These are phyloP conservation scores for Penicillium sumatraense DNA, from an alignment of 2,329 filamentous ascomycete species.

Conservation along the genomic window DNA sequence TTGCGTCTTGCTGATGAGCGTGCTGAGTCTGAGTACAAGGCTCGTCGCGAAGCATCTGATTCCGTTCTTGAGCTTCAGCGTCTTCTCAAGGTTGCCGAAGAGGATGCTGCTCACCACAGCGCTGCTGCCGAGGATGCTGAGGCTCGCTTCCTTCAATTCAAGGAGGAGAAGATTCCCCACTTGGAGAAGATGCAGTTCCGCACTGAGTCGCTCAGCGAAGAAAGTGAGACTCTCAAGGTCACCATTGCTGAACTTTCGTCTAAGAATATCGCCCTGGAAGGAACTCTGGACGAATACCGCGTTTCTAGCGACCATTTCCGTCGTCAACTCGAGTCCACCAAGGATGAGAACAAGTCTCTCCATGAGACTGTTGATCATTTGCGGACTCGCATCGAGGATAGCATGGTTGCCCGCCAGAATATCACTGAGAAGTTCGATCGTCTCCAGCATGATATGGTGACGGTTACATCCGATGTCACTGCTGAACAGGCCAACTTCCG, in stretches of 20 bases:
- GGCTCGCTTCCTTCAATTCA: conserved; percentile 64
- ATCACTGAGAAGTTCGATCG: conserved; percentile 84
- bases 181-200: conserved; percentile 68
- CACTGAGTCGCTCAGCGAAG: conserved; percentile 69
- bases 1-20: conserved; percentile 66
- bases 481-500: conserved; percentile 80
- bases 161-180: conserved; percentile 72
- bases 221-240: conserved; percentile 62
- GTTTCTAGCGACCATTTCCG: conserved; percentile 63
- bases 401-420: conserved; percentile 78
- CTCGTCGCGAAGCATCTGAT: conserved; percentile 72
- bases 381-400: conserved; percentile 80
- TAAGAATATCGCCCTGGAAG: conserved; percentile 65
- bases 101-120: conserved; percentile 51
- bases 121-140: conserved; percentile 66
- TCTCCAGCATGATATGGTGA: conserved; percentile 84
- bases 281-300: conserved; percentile 68
- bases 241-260: conserved; percentile 58
- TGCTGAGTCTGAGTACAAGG: conserved; percentile 66
- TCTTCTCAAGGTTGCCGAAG: conserved; percentile 69
- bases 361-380: conserved; percentile 74
- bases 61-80: conserved; percentile 73
- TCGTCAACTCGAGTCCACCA: conserved; percentile 54
- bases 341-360: conserved; percentile 71
- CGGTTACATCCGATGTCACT: conserved; percentile 76